phyloP scores from a whole-genome alignment of 805 yeast genomes.

The Candida silvicultrix region DNA sequence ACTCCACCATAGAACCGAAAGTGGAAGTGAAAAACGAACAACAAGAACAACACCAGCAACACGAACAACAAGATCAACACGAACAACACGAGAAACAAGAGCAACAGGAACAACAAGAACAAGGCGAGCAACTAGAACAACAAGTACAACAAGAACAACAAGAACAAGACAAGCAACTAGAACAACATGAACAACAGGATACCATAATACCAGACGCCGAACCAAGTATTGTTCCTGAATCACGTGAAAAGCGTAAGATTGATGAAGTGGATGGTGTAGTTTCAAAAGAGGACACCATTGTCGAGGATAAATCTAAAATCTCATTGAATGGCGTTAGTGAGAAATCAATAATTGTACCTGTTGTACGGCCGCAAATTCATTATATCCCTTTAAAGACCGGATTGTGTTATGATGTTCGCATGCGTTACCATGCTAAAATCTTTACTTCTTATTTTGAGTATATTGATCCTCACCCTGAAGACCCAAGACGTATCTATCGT shows the following conservation, averaged over 20 bases:
- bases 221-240: neutral
- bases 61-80: neutral
- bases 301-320: neutral
- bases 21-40: conserved; percentile 1
- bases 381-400: conserved; percentile 85
- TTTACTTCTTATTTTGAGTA: conserved; percentile 89
- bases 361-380: conserved; percentile 56
- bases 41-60: neutral
- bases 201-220: conserved; percentile 8
- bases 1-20: neutral
- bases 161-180: too few relatives aligned
- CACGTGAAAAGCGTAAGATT: conserved; percentile 15
- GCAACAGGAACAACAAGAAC: neutral
- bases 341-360: conserved; percentile 45
- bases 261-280: conserved; percentile 16
- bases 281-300: neutral
- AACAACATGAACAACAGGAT: too few relatives aligned
- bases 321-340: conserved; percentile 7
- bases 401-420: conserved; percentile 89
- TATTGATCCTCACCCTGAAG: conserved; percentile 98
- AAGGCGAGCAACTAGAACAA: neutral
- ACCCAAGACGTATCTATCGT: conserved; percentile 91
- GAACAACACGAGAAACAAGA: too few relatives aligned
- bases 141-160: neutral
- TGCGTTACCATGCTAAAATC: conserved; percentile 95